Evolutionary conservation across 2,329 filamentous ascomycete species (phyloP).

Genomic region (Westerdykella ornata): DNA sequence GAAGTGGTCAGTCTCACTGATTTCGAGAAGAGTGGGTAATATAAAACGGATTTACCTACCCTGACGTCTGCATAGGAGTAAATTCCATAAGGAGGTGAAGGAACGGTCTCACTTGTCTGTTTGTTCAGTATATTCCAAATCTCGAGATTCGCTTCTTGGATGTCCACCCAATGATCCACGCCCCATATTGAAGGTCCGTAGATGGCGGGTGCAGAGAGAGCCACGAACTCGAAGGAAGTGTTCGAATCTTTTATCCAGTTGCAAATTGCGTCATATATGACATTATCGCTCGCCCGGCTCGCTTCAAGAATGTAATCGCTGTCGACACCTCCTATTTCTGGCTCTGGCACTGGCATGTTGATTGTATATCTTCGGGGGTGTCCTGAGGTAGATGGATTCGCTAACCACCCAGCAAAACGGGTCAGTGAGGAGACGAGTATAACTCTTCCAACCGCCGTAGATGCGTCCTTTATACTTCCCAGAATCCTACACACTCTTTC

Average conservation of each 20-base stretch:
- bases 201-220: slow-evolving; percentile 19
- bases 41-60: slow-evolving; percentile 13
- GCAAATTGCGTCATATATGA: slow-evolving; percentile 17
- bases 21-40: not conserved
- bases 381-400: slow-evolving; percentile 10
- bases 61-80: slow-evolving; percentile 24
- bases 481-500: slow-evolving; percentile 17
- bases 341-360: too few relatives aligned
- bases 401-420: slow-evolving; percentile 24
- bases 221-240: slow-evolving; percentile 20
- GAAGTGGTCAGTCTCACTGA: slow-evolving; percentile 10
- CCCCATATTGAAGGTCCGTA: slow-evolving; percentile 20
- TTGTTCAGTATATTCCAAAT: slow-evolving; percentile 25
- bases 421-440: slow-evolving; percentile 20
- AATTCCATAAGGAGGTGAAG: slow-evolving; percentile 20
- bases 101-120: slow-evolving; percentile 9
- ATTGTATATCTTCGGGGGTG: slow-evolving; percentile 1
- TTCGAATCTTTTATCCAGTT: slow-evolving; percentile 15
- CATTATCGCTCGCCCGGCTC: slow-evolving; percentile 22
- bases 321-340: slow-evolving; percentile 8
- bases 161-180: slow-evolving; percentile 18
- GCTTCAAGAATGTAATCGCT: slow-evolving; percentile 21
- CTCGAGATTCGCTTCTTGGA: slow-evolving; percentile 21
- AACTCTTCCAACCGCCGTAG: slow-evolving; percentile 16
- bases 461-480: slow-evolving; percentile 12